Evolutionary conservation across 495 filamentous ascomycete species (phyloP).

Genomic region (Aspergillus avenaceus): DNA sequence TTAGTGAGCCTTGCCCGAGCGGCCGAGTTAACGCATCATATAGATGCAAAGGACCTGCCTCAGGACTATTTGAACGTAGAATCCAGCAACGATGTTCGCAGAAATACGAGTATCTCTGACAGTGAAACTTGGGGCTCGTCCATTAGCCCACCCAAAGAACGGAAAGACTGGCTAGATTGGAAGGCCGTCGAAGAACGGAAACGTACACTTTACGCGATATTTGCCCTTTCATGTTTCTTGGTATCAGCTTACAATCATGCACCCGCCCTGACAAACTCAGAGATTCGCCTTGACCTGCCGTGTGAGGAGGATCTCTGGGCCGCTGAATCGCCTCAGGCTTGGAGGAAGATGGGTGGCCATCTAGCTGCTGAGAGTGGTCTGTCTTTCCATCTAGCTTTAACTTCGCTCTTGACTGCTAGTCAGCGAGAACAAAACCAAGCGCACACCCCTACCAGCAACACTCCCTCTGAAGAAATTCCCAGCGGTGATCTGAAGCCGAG

Average conservation of each 20-base stretch:
- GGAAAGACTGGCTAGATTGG: conserved; percentile 86
- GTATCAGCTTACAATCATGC: conserved; percentile 91
- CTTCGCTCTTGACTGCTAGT: conserved; percentile 72
- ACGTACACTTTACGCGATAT: conserved; percentile 88
- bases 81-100: conserved; percentile 2
- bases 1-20: conserved; percentile 87
- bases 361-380: conserved; percentile 57
- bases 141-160: conserved; percentile 58
- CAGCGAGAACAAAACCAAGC: conserved; percentile 61
- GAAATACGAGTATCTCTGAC: conserved; percentile 9
- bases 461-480: conserved; percentile 36
- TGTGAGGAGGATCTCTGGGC: conserved; percentile 93
- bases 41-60: conserved; percentile 35
- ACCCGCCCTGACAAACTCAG: conserved; percentile 88
- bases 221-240: conserved; percentile 83
- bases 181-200: conserved; percentile 87
- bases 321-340: conserved; percentile 73
- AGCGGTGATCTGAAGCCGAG: conserved; percentile 75
- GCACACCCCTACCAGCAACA: conserved; percentile 29
- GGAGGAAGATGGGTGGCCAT: conserved; percentile 72
- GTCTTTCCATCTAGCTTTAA: conserved; percentile 74
- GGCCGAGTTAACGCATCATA: conserved; percentile 62
- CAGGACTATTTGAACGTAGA: conserved; percentile 33
- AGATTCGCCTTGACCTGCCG: conserved; percentile 85
- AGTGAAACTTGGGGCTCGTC: conserved; percentile 27